phyloP scores from a whole-genome alignment of 495 filamentous ascomycete genomes.

The Terfezia boudieri region DNA sequence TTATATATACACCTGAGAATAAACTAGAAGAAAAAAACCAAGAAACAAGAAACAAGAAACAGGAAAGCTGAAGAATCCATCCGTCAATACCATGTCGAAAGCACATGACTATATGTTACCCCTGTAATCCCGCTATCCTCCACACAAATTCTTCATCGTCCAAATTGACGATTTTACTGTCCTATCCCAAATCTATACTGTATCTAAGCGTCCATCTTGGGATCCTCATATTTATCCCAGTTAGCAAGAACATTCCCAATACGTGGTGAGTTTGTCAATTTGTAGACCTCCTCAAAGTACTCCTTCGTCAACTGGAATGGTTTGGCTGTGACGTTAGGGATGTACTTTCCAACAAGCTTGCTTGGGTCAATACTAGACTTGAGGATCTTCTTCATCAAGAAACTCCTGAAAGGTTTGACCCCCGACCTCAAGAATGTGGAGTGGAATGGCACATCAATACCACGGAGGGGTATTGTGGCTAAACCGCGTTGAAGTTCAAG shows the following conservation, averaged over 20 bases:
- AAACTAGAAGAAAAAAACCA: no score
- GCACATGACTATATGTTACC: no score
- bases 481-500: slow-evolving; percentile 81
- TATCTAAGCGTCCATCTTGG: slow-evolving; percentile 5
- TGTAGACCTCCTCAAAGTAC: slow-evolving; percentile 97
- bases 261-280: slow-evolving; percentile 73
- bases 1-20: no score
- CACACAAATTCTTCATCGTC: no score
- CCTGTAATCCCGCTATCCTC: no score
- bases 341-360: slow-evolving; percentile 95
- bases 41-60: no score
- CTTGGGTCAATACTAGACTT: slow-evolving; percentile 91
- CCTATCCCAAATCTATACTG: background rate
- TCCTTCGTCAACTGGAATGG: slow-evolving; percentile 93
- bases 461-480: slow-evolving; percentile 85
- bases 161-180: background rate
- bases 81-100: no score
- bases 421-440: slow-evolving; percentile 90
- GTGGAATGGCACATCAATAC: slow-evolving; percentile 98
- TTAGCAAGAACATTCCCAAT: slow-evolving; percentile 82
- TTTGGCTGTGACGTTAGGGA: slow-evolving; percentile 88
- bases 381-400: slow-evolving; percentile 98
- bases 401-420: slow-evolving; percentile 93
- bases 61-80: no score
- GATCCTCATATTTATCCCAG: slow-evolving; percentile 41